Base-by-base conservation (phyloP, 2,329 filamentous ascomycete species). In the Lasiodiplodia citricola region DNA sequence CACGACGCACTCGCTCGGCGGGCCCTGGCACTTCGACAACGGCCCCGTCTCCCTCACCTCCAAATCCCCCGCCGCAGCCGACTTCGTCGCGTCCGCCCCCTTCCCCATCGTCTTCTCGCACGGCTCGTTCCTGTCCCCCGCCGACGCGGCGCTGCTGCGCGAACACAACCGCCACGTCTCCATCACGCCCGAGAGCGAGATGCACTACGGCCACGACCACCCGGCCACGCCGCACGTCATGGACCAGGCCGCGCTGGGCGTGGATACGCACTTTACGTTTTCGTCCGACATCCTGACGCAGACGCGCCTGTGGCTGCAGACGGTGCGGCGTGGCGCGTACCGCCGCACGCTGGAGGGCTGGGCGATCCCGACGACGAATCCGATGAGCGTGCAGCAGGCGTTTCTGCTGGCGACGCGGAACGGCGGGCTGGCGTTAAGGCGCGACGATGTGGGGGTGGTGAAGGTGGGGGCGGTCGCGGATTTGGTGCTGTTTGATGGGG, bases 181-280 rank as follows among this genome's bases (percentile, higher is more conserved):
- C 64, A 86, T 86, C 70, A 88, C 87, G 0, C 86, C 86, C 2
- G 87, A 89, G 73, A 87, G 84, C 0, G 87, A 89, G 72, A 84
- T 87, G 80, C 85, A 87, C 74, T 88, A 84, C 74, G 87, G 87
- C 21, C 85, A 87, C 71, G 79, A 77, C 0, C 84, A 88, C 68
- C 79, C 81, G 1, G 73, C 75, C 47, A 80, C 78, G 25, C 79
- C 84, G 67, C 73, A 79, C 10, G 77, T 84, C 41, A 80, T 81
- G 38, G 86, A 88, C 72, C 85, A 88, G 70, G 82, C 81, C 1
- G 75, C 84, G 1, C 79, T 88, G 0, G 86, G 86, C 2, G 78
- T 88, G 10, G 86, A 88, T 71, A 87, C 85, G 0, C 83, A 87
- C 71, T 84, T 85, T 69, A 84, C 84, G 11, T 87, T 82, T 73